These are phyloP conservation scores for Chenopodium berlandieri DNA, from an alignment of 148 eudicot genomes.

Conservation along the genomic window DNA sequence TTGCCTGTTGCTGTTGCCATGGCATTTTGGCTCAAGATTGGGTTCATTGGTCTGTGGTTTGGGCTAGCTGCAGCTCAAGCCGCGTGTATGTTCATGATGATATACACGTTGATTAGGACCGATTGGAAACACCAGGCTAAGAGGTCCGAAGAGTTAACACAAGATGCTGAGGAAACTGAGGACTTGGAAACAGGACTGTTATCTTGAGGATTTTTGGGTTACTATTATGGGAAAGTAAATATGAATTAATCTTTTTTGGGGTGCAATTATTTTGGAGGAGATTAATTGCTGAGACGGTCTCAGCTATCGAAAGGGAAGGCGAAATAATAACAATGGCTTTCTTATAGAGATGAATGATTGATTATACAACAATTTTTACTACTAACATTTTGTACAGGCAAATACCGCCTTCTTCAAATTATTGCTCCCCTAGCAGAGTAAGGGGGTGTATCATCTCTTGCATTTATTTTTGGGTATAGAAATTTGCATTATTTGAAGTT, in stretches of 20 bases:
- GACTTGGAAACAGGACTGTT: conserved; percentile 49
- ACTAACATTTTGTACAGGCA: conserved; percentile 16
- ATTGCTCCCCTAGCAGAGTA: neutral
- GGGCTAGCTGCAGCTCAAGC: conserved; percentile 71
- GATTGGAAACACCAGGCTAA: conserved; percentile 73
- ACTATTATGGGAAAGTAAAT: conserved; percentile 7
- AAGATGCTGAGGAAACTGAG: conserved; percentile 40
- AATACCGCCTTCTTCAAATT: conserved; percentile 5
- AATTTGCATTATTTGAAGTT: neutral
- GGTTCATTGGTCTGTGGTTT: conserved; percentile 73
- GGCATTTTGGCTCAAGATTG: conserved; percentile 51
- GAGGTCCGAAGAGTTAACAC: conserved; percentile 72
- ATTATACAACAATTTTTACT: neutral
- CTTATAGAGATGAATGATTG: neutral
- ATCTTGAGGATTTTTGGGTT: conserved; percentile 14
- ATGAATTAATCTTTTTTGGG: conserved; percentile 2
- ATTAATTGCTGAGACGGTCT: neutral
- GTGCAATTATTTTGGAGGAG: neutral
- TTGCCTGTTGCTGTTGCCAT: conserved; percentile 59
- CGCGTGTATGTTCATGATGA: conserved; percentile 64
- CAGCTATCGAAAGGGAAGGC: neutral
- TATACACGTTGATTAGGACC: conserved; percentile 46
- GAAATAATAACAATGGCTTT: neutral
- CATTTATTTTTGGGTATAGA: conserved; percentile 6
- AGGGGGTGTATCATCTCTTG: neutral